Evolutionary conservation across 768 basidiomycete genomes (phyloP).

Genomic region (Suillus plorans): DNA sequence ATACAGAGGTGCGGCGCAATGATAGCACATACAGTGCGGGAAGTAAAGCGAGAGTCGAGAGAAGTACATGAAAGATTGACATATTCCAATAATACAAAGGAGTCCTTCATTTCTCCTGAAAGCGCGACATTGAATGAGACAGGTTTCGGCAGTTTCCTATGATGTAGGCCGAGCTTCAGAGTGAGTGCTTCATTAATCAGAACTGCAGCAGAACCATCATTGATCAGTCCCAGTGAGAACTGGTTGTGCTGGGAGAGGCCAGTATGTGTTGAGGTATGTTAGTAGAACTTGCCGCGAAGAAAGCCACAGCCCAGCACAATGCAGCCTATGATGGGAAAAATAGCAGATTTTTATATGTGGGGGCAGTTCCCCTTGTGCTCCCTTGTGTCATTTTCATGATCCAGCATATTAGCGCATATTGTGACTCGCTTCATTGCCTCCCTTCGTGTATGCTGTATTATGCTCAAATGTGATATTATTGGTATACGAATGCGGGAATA

Average conservation of each 20-base stretch:
- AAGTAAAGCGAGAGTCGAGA: too few relatives aligned
- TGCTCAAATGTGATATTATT: background rate
- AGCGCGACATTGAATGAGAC: too few relatives aligned
- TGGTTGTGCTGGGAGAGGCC: background rate
- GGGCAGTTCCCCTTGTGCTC: background rate
- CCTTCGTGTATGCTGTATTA: background rate
- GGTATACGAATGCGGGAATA: background rate
- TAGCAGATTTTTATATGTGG: background rate
- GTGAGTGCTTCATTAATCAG: too few relatives aligned
- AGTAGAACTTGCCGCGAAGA: background rate
- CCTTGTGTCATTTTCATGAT: background rate
- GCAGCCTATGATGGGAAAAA: background rate
- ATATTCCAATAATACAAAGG: too few relatives aligned
- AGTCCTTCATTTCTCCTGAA: too few relatives aligned
- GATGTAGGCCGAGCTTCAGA: too few relatives aligned
- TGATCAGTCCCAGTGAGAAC: background rate
- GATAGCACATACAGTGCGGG: too few relatives aligned
- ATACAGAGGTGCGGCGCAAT: too few relatives aligned
- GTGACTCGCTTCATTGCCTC: background rate
- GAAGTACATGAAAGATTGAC: too few relatives aligned
- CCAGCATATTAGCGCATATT: background rate
- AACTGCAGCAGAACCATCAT: too few relatives aligned
- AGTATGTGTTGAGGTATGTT: background rate
- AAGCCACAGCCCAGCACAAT: background rate
- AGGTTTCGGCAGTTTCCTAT: too few relatives aligned